phyloP scores from a whole-genome alignment of 495 filamentous ascomycete species.

The Opeltia flavorubescens region DNA sequence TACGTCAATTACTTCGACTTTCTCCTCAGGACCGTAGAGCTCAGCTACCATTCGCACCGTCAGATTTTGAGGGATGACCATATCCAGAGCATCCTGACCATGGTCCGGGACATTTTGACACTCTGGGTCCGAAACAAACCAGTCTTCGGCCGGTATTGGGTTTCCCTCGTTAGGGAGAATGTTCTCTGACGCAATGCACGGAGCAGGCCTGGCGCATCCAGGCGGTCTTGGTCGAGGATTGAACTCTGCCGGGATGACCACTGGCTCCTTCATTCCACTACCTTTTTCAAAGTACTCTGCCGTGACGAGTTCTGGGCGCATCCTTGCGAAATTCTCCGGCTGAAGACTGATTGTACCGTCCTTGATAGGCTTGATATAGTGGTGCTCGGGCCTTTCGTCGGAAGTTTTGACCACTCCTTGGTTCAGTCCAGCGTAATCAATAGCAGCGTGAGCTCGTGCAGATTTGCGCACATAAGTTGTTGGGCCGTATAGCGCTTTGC shows the following conservation, averaged over 20 bases:
- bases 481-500: conserved; percentile 44
- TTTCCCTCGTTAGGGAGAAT: background rate
- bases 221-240: conserved; percentile 38
- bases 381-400: conserved; percentile 54
- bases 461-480: conserved; percentile 54
- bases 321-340: conserved; percentile 49
- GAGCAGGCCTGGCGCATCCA: background rate
- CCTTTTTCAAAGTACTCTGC: conserved; percentile 53
- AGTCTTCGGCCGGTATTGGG: conserved; percentile 14
- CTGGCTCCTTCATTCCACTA: conserved; percentile 53
- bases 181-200: conserved; percentile 1
- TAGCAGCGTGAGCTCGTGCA: conserved; percentile 50
- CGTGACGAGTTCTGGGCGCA: conserved; percentile 54
- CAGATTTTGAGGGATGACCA: conserved; percentile 57
- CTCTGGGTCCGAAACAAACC: conserved; percentile 18
- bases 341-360: conserved; percentile 50
- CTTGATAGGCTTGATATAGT: conserved; percentile 59
- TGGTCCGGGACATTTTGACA: conserved; percentile 38
- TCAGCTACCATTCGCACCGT: conserved; percentile 54
- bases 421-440: conserved; percentile 64
- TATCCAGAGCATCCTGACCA: conserved; percentile 54
- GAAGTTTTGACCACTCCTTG: conserved; percentile 59
- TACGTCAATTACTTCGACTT: conserved; percentile 62
- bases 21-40: conserved; percentile 50
- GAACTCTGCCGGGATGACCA: conserved; percentile 52